Percentiles rank a stretch among this genome's conserved stretches.
These are phyloP conservation scores for Parafenestella ontariensis DNA, from an alignment of 2,329 filamentous ascomycete genomes.

Conservation along the genomic window DNA sequence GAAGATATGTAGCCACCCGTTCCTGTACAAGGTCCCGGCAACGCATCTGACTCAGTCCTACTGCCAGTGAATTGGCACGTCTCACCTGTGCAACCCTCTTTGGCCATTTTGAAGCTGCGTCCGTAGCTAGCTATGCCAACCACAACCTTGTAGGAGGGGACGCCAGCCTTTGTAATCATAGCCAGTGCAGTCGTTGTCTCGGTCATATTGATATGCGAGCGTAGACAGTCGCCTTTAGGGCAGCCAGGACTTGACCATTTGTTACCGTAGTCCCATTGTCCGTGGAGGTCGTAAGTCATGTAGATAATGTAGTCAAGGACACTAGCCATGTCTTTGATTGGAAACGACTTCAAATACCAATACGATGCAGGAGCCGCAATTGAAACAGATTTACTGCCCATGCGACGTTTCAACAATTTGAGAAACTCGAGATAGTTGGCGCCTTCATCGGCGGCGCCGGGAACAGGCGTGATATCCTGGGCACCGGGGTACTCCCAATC, in stretches of 20 bases:
- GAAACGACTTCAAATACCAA: constrained; percentile 39
- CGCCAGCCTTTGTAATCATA: constrained; percentile 50
- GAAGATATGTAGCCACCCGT: too few relatives aligned
- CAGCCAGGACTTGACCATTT: constrained; percentile 34
- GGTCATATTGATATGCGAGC: constrained; percentile 49
- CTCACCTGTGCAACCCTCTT: too few relatives aligned
- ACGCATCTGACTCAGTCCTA: too few relatives aligned
- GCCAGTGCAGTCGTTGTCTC: constrained; percentile 43
- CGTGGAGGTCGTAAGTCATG: constrained; percentile 50
- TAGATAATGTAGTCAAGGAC: constrained; percentile 40
- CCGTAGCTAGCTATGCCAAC: constrained; percentile 48
- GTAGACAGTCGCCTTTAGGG: constrained; percentile 32
- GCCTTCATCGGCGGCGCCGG: constrained; percentile 35
- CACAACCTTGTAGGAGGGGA: constrained; percentile 37
- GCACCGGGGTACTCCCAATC: constrained; percentile 56
- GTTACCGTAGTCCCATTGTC: constrained; percentile 53
- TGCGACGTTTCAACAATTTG: constrained; percentile 16
- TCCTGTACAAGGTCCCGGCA: too few relatives aligned
- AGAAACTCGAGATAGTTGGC: constrained; percentile 41
- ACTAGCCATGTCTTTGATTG: constrained; percentile 25
- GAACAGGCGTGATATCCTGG: neutral
- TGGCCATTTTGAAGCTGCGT: constrained; percentile 47
- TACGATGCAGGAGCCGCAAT: constrained; percentile 39
- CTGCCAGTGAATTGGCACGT: too few relatives aligned
- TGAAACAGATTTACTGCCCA: constrained; percentile 20